Evolutionary conservation across 106 monocot genomes (phyloP), one percentile per base, ranked within the genome.

Genomic region (Apostasia shenzhenica): DNA sequence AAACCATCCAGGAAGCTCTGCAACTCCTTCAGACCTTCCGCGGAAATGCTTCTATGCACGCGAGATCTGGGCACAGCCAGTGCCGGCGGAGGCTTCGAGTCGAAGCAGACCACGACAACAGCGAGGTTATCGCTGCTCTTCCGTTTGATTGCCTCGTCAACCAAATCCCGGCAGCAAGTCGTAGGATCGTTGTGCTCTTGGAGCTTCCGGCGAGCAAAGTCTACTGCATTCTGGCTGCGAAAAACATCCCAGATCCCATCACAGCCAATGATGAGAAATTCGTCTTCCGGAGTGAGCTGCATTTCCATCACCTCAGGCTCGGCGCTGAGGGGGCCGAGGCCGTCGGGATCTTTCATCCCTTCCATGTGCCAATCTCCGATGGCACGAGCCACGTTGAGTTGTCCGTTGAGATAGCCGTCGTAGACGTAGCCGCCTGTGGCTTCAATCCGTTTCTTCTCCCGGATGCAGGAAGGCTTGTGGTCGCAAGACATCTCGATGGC

Each of bases 201-300:
- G 14, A 94, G 81, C 74, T 84, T 88, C 52, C 88, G 73, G 2
- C 94, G 75, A 9, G 91, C 91, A 72, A 94, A 88, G 41, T 88
- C 91, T 8, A 94, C 85, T 0, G 94, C 94, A 48, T 91, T 88
- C 67, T 94, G 94, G 73, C 88, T 94, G 11, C 79, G 78, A 67
- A 94, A 88, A 1, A 94, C 94, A 5, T 94, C 94, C 94, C 94
- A 94, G 5, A 94, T 72, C 3, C 94, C 94, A 51, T 94, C 94
- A 14, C 94, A 94, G 0, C 87, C 94, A 26, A 94, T 81, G 57
- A 94, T 88, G 26, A 94, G 75, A 70, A 94, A 94, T 75, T 94
- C 94, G 11, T 94, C 91, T 66, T 91, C 94, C 11, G 91, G 79
- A 0, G 83, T 91, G n/a, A 94, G 79, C 6, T 55, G 77, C 63